Base-by-base conservation (phyloP, 495 filamentous ascomycete species). In the Aspergillus campestris region DNA sequence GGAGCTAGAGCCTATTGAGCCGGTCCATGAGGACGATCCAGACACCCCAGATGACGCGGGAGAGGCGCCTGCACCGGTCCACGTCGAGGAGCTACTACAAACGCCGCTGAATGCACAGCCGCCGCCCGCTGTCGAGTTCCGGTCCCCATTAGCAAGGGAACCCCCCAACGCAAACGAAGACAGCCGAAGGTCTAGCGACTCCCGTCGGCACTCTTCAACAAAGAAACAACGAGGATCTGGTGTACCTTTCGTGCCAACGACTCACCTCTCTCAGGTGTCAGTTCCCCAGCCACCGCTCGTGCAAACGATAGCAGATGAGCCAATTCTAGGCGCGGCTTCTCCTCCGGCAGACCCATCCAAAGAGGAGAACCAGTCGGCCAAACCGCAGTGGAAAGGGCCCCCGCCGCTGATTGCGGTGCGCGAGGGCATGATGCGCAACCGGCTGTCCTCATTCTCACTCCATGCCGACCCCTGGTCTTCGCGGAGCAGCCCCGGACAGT, bases 51-150 rank as follows among this genome's bases (percentile, higher is more conserved):
- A 55, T 0, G 62, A 67, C 24, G 15, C 50, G 5, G 49, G 62
- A 45, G 84, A 89, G 53, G 41, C 53, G 13, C 58, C 81, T 30
- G 81, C 69, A 3, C 82, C 81, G 3, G 73, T 91, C 7, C 69
- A 85, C 48, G 59, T 89, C 6, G 63, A 75, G 6, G 77, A 81
- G 48, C 73, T 90, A 14, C 78, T 85, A 47, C 82, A 84, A 56
- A 89, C 84, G n/a, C 66, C 83, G 1, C 67, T 80, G 34, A 77
- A 60, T 38, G 66, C 62, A 9, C 55, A 61, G 15, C 64, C 58
- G 27, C 63, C 61, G n/a, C 67, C 66, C 33, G 57, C 61, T 31
- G 44, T 63, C 6, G 60, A 66, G 28, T 59, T 56, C 13, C 54
- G 55, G 14, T 29, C 43, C n/a, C 48, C 52, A 2, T 18, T 53